Conservation (phyloP, 768 basidiomycete genomes). For the Exidia glandulosa region DNA sequence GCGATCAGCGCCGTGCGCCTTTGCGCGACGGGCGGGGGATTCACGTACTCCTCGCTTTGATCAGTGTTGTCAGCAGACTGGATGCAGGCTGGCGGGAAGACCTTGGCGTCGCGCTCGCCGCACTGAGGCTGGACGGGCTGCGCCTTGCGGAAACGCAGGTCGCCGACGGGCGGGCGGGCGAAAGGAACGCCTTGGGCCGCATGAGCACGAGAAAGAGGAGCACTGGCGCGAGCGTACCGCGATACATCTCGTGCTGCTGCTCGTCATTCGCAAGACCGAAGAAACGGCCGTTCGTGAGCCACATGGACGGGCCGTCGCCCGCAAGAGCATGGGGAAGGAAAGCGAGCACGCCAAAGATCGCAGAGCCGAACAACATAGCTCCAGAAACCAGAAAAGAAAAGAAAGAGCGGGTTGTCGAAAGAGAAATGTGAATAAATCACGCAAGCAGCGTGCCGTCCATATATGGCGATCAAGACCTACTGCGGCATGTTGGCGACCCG, state of each 20-base stretch:
- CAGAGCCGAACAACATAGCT: too few species aligned
- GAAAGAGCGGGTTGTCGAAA: too few species aligned
- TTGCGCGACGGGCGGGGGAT: too few species aligned
- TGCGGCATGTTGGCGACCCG: too few species aligned
- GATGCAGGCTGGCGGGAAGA: neutral
- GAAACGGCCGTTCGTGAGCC: neutral
- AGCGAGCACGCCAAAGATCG: neutral
- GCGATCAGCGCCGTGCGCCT: too few species aligned
- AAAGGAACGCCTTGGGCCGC: constrained; percentile 35
- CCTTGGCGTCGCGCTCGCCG: neutral
- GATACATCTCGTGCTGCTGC: neutral
- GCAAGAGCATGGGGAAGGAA: neutral
- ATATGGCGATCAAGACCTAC: too few species aligned
- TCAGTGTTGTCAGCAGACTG: neutral
- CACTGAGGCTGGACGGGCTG: neutral
- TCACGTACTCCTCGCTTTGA: neutral
- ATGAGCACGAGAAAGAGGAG: constrained; percentile 30
- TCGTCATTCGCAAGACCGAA: neutral
- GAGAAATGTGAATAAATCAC: too few species aligned
- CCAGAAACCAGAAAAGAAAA: too few species aligned
- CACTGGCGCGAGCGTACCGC: neutral
- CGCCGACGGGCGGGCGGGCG: constrained; percentile 22
- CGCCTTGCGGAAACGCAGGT: constrained; percentile 13
- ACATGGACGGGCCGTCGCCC: neutral
- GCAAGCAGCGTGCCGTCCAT: too few species aligned